phyloP scores from a whole-genome alignment of 805 yeast genomes.

The Lipomyces yamanashiensis region DNA sequence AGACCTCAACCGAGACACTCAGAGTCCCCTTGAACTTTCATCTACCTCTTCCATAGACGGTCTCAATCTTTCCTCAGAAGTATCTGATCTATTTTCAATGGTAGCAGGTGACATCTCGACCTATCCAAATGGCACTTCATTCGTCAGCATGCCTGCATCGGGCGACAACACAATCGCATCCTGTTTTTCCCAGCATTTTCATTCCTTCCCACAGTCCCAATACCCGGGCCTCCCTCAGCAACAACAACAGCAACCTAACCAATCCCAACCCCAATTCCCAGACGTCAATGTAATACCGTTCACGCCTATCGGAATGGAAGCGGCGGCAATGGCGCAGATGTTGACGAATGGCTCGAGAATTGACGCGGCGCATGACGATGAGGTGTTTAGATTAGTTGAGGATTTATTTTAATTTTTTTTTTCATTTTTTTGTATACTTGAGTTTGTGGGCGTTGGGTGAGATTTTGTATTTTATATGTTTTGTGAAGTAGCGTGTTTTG shows the following conservation, averaged over 20 bases:
- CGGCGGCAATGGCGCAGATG: conserved; percentile 11
- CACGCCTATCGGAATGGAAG: conserved; percentile 10
- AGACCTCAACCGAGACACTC: background rate
- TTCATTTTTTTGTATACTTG: background rate
- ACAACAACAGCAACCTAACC: background rate
- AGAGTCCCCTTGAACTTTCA: background rate
- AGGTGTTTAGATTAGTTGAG: conserved; percentile 5
- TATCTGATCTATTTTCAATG: conserved; percentile 7
- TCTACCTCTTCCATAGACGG: conserved; percentile 12
- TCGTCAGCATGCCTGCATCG: background rate
- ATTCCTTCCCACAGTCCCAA: background rate
- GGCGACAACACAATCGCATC: background rate
- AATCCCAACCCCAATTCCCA: background rate
- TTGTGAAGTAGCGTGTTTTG: background rate
- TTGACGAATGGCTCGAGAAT: conserved; percentile 4
- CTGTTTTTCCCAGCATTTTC: background rate
- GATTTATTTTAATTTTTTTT: conserved; percentile 4
- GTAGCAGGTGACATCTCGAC: conserved; percentile 4
- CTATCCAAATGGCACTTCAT: background rate
- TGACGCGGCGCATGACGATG: conserved; percentile 5
- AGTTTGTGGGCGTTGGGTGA: background rate
- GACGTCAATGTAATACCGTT: background rate
- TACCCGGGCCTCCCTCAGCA: background rate
- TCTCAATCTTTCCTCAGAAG: conserved; percentile 8
- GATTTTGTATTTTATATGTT: background rate